A percentile compares a stretch with the other conserved stretches of the same genome.
Evolutionary conservation across 2,329 filamentous ascomycete species (phyloP).

Genomic region (Beauveria sp.): DNA sequence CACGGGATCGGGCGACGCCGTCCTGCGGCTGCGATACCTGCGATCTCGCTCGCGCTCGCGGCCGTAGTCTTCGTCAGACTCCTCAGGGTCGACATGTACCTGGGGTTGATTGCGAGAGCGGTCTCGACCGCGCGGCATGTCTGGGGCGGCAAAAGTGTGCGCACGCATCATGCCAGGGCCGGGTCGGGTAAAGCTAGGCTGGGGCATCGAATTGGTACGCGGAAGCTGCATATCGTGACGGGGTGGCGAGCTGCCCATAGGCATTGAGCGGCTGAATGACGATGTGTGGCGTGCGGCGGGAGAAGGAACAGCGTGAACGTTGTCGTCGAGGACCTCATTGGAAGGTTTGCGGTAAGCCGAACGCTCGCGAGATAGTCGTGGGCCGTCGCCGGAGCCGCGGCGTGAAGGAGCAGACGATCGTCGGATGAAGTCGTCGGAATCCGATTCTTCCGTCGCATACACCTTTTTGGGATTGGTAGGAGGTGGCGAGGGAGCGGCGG

Average conservation of each 20-base stretch:
- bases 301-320: slow-evolving; percentile 21
- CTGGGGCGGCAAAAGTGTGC: slow-evolving; percentile 24
- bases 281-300: slow-evolving; percentile 23
- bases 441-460: slow-evolving; percentile 21
- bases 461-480: slow-evolving; percentile 20
- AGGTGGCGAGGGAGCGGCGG: slow-evolving; percentile 29
- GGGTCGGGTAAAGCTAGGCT: slow-evolving; percentile 21
- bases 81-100: slow-evolving; percentile 27
- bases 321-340: slow-evolving; percentile 25
- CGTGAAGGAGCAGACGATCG: slow-evolving; percentile 27
- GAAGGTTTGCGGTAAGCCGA: slow-evolving; percentile 23
- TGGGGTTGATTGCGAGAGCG: slow-evolving; percentile 31
- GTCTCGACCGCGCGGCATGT: slow-evolving; percentile 27
- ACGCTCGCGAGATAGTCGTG: slow-evolving; percentile 20
- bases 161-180: slow-evolving; percentile 23
- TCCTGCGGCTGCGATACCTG: slow-evolving; percentile 29
- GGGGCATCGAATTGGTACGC: slow-evolving; percentile 30
- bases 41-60: slow-evolving; percentile 21
- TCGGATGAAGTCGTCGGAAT: slow-evolving; percentile 23
- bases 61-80: slow-evolving; percentile 27
- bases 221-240: slow-evolving; percentile 22
- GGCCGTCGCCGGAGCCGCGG: slow-evolving; percentile 25
- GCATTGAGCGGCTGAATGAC: slow-evolving; percentile 19
- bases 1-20: slow-evolving; percentile 26
- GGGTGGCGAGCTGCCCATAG: slow-evolving; percentile 25